Percentiles rank a stretch among this genome's conserved stretches.
Conservation (phyloP, 306 rosid genomes). For the Prosopis cineraria region DNA sequence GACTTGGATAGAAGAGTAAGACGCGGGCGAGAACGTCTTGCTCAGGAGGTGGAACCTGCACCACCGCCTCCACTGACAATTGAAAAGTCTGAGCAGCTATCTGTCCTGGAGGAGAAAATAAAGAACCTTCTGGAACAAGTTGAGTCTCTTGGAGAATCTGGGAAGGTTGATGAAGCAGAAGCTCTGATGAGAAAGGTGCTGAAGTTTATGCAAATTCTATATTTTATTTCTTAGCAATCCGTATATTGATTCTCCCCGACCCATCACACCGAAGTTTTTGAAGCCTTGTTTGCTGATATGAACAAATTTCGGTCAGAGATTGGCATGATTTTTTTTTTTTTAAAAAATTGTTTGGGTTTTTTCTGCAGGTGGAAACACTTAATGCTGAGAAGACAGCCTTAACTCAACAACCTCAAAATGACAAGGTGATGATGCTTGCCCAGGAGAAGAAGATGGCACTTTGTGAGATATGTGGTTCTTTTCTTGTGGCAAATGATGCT, state of each 20-base stretch:
- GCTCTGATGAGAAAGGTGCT: conserved; percentile 97
- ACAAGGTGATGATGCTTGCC: conserved; percentile 74
- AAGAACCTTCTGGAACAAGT: conserved; percentile 97
- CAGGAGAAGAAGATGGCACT: conserved; percentile 99
- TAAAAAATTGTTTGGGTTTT: conserved; percentile 24
- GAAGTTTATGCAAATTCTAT: conserved; percentile 30
- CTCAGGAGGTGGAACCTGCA: conserved; percentile 95
- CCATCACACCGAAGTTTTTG: neutral
- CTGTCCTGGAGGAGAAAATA: conserved; percentile 92
- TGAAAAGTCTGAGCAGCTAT: conserved; percentile 84
- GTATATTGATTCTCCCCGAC: neutral
- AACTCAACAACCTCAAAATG: conserved; percentile 74
- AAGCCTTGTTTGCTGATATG: conserved; percentile 3
- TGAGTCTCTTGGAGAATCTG: conserved; percentile 98
- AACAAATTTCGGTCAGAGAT: conserved; percentile 2
- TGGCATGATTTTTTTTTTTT: conserved; percentile 7
- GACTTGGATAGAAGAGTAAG: conserved; percentile 97
- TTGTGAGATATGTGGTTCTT: conserved; percentile 97
- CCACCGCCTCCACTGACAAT: conserved; percentile 81
- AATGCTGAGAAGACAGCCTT: conserved; percentile 82
- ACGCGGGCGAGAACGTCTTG: conserved; percentile 95
- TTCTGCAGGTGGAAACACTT: conserved; percentile 79
- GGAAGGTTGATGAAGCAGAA: conserved; percentile 99
- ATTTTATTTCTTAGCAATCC: conserved; percentile 6
- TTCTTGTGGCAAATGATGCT: conserved; percentile 99